Evolutionary conservation across 192 early-diverging fungal genomes (phyloP).

Genomic region (Geranomyces michiganensis): DNA sequence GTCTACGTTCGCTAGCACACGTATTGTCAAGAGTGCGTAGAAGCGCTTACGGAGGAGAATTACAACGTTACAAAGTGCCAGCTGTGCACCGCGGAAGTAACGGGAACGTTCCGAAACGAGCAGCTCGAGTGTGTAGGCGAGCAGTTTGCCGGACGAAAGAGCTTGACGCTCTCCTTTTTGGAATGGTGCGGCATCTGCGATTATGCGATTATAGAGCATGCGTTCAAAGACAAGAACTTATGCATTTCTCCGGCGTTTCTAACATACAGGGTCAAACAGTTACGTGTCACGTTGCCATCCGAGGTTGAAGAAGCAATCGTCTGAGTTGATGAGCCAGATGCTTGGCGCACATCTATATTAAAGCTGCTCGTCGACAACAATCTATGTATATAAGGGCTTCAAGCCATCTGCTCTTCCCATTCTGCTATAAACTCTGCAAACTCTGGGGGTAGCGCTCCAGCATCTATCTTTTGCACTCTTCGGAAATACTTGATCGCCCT

Average conservation of each 20-base stretch:
- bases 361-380: too few relatives aligned
- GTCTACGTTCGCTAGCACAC: conserved; percentile 48
- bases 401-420: conserved; percentile 17
- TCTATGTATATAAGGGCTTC: neutral
- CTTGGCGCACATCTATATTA: too few relatives aligned
- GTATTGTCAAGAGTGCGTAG: conserved; percentile 53
- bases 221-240: neutral
- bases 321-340: neutral
- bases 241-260: neutral
- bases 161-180: conserved; percentile 51
- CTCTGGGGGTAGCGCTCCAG: conserved; percentile 24
- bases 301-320: conserved; percentile 8
- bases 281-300: conserved; percentile 11
- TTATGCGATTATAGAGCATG: neutral
- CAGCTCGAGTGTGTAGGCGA: conserved; percentile 52
- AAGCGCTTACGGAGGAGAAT: conserved; percentile 55
- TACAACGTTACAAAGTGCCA: conserved; percentile 55
- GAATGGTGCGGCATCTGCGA: conserved; percentile 39
- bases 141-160: conserved; percentile 52
- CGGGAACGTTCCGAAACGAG: conserved; percentile 51
- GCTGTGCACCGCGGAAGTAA: conserved; percentile 37
- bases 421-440: conserved; percentile 36
- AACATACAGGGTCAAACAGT: neutral
- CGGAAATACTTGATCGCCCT: conserved; percentile 30
- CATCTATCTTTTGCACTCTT: conserved; percentile 9